Evolutionary conservation across 139 green algal genomes (phyloP).

Genomic region (Haematococcus lacustris): DNA sequence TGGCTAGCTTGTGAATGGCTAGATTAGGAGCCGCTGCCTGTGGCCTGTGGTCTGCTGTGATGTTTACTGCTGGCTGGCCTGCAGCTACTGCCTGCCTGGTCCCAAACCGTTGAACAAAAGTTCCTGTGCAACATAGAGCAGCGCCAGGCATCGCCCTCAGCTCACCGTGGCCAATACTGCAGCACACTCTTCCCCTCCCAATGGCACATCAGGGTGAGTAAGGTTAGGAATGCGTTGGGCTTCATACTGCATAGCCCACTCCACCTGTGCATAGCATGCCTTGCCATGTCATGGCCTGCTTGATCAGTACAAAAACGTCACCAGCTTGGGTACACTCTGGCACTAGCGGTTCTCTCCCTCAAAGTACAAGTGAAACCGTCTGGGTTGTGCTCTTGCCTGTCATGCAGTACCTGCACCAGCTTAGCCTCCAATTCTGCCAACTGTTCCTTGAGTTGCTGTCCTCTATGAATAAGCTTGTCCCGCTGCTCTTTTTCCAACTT

Average conservation of each 20-base stretch:
- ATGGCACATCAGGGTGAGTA: constrained; percentile 81
- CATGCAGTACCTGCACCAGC: constrained; percentile 13
- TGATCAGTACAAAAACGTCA: constrained; percentile 31
- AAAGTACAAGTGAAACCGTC: neutral
- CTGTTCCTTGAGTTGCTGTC: constrained; percentile 86
- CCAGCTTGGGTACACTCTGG: neutral
- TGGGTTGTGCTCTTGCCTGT: neutral
- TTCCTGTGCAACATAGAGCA: constrained; percentile 1
- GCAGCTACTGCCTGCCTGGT: no score
- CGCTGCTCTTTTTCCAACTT: constrained; percentile 77
- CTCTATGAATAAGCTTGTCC: constrained; percentile 64
- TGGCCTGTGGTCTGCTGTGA: no score
- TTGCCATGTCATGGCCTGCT: neutral
- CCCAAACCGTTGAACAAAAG: no score
- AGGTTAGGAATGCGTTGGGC: constrained; percentile 90
- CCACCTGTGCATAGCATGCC: constrained; percentile 20
- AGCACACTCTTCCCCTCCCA: constrained; percentile 77
- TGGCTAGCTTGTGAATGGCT: neutral
- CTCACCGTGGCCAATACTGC: constrained; percentile 39
- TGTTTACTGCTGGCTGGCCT: no score
- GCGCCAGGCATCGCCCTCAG: neutral
- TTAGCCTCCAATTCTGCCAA: constrained; percentile 65
- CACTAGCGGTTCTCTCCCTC: neutral
- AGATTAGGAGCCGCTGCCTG: no score
- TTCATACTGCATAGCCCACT: constrained; percentile 79